Percentiles rank a stretch among this genome's conserved stretches.
Evolutionary conservation across 352 stramenopile species (phyloP).

Genomic region (Pythium rishiriense): DNA sequence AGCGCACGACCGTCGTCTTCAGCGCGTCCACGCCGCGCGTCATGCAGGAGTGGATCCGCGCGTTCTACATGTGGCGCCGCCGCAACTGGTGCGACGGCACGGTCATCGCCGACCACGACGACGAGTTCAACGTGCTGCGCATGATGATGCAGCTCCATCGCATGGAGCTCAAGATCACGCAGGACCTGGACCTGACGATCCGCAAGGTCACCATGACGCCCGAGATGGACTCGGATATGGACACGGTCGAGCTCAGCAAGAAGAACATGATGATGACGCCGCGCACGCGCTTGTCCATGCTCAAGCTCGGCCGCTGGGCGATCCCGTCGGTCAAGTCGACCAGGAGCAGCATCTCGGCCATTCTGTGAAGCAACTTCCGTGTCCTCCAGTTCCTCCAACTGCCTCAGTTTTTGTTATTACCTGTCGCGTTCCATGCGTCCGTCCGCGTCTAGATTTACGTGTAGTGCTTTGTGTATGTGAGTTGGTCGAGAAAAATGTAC

Average conservation of each 20-base stretch:
- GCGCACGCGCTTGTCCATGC: slow-evolving; percentile 27
- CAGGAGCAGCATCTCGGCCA: slow-evolving; percentile 21
- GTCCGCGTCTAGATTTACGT: neutral
- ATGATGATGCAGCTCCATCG: slow-evolving; percentile 71
- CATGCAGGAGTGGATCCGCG: slow-evolving; percentile 59
- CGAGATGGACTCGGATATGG: slow-evolving; percentile 27
- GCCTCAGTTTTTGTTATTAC: neutral
- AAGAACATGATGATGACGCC: slow-evolving; percentile 32
- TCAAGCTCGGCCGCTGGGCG: slow-evolving; percentile 27
- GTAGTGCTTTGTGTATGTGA: neutral
- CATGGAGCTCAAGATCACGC: slow-evolving; percentile 60
- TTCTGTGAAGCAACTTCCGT: slow-evolving; percentile 13
- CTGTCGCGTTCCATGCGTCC: slow-evolving; percentile 1
- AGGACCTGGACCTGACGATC: slow-evolving; percentile 41
- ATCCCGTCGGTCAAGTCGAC: slow-evolving; percentile 23
- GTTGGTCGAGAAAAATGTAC: slow-evolving; percentile 1
- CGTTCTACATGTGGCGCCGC: slow-evolving; percentile 72
- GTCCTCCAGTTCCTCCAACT: too few species aligned
- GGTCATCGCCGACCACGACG: slow-evolving; percentile 57
- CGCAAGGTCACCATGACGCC: slow-evolving; percentile 50
- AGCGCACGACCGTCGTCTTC: slow-evolving; percentile 51
- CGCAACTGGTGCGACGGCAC: slow-evolving; percentile 76
- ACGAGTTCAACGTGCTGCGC: slow-evolving; percentile 64
- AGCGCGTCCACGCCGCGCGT: slow-evolving; percentile 54
- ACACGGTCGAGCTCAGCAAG: slow-evolving; percentile 22